Conservation (phyloP, 179 eudicot species). For the Patellifolia procumbens region DNA sequence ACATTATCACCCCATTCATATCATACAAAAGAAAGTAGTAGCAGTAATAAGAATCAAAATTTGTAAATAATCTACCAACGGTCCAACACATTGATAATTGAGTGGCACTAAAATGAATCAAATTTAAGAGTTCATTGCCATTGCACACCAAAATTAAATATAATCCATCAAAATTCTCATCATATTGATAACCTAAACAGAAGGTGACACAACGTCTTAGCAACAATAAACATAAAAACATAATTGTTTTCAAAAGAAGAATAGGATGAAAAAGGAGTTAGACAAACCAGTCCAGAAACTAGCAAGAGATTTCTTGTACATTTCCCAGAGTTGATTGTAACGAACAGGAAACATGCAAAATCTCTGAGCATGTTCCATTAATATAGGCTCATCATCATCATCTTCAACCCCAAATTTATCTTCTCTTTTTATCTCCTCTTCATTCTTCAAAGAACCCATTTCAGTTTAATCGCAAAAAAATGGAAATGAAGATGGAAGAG, state of each 20-base stretch:
- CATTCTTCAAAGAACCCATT: slow-evolving; percentile 58
- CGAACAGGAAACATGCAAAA: slow-evolving; percentile 67
- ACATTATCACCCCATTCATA: neutral
- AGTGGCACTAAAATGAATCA: neutral
- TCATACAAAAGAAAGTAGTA: neutral
- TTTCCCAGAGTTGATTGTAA: slow-evolving; percentile 71
- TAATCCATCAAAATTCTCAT: neutral
- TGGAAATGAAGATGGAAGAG: neutral
- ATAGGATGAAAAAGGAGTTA: neutral
- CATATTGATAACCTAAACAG: neutral
- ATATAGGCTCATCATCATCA: slow-evolving; percentile 47
- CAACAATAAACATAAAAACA: neutral
- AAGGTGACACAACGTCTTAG: neutral
- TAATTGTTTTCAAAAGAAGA: neutral
- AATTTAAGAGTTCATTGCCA: neutral
- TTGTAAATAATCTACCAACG: no score
- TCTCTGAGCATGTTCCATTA: slow-evolving; percentile 50
- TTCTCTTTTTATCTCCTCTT: slow-evolving; percentile 18
- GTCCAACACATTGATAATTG: no score
- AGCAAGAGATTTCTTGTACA: slow-evolving; percentile 71
- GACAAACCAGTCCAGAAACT: slow-evolving; percentile 77
- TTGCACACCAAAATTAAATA: neutral
- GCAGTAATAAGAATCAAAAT: no score
- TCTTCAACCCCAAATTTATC: slow-evolving; percentile 22
- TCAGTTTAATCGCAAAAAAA: neutral